Base-by-base conservation (phyloP, 495 filamentous ascomycete genomes). In the Aspergillus hancockii region DNA sequence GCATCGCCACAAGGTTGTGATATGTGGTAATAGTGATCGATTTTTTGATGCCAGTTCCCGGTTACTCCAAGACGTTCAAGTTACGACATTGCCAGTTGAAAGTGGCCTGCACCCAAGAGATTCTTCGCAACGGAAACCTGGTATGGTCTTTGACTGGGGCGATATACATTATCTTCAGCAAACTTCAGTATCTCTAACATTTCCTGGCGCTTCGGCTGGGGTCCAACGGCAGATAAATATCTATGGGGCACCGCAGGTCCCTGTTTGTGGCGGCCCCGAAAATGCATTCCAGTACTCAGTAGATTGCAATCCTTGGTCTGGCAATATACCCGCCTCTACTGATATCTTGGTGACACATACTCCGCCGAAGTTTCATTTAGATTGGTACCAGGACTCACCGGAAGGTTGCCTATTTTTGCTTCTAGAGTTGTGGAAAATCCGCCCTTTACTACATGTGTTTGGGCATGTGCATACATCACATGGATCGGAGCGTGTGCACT, bases 341-440 rank as follows among this genome's bases (percentile, higher is more conserved):
- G 88, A 93, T 59, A 79, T 94, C 28, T 75, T 93, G 2, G 71
- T 93, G 12, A 93, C 90, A 4, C 90, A 94, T 63, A 81, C 81
- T 9, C 72, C 68, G 0, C 68, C 71, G 54, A 74, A 75, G 56
- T 77, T 80, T 59, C 90, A 93, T 65, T 79, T 85, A 1, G 90
- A 93, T 67, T 65, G 82, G 8, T 22, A 23, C 8, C 14, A 14
- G 2, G 43, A 16, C 9, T 61, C 60, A 19, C 71, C 69, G 0
- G 22, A 53, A 21, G 67, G 62, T 0, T 66, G 62, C 49, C 75
- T 79, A 52, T 76, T 74, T 34, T 79, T 93, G 4, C 76, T 88
- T 0, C 64, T 74, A 8, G 83, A 87, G 34, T 65, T 90, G 18
- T 88, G 87, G 86, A 43, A 72, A 0, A 64, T 77, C 8, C 67